Evolutionary conservation across 1,284 basidiomycete genomes (phyloP).

Genomic region (Hemileia vastatrix): DNA sequence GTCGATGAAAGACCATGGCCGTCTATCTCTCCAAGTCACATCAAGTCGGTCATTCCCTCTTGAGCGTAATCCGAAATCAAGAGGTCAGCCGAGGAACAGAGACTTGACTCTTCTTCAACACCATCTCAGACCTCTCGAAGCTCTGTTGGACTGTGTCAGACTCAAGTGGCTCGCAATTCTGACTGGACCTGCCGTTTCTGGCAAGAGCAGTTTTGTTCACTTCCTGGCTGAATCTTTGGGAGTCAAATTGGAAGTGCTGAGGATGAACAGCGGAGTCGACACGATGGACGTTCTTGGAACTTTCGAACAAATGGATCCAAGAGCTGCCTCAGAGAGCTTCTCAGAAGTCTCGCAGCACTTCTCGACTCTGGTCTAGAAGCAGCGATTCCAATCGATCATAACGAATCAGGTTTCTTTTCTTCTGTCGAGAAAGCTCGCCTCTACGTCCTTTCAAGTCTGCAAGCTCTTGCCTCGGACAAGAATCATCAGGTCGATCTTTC

Average conservation of each 20-base stretch:
- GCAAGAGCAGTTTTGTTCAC: constrained; percentile 68
- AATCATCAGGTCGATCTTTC: background rate
- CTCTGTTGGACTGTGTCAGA: constrained; percentile 63
- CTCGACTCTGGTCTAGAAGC: background rate
- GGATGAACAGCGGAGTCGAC: constrained; percentile 78
- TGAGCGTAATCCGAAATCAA: too few species aligned
- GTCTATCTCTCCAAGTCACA: too few species aligned
- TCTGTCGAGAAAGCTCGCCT: background rate
- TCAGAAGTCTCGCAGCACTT: constrained; percentile 3
- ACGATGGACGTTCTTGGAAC: constrained; percentile 87
- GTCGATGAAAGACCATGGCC: constrained; percentile 42
- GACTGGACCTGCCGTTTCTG: constrained; percentile 62
- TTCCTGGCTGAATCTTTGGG: constrained; percentile 67
- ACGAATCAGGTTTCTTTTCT: background rate
- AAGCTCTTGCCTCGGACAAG: background rate
- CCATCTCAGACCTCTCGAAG: too few species aligned
- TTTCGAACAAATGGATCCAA: constrained; percentile 67
- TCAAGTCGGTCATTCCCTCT: too few species aligned
- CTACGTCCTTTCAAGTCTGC: background rate
- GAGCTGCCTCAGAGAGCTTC: constrained; percentile 23
- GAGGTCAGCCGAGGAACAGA: too few species aligned
- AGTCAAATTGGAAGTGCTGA: constrained; percentile 61
- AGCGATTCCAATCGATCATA: background rate
- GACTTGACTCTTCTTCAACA: too few species aligned
- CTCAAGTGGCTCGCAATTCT: constrained; percentile 81